A percentile compares a stretch with the other conserved stretches of the same genome.
phyloP scores from a whole-genome alignment of 2,329 filamentous ascomycete genomes.

The Arthrinium phaeospermum region DNA sequence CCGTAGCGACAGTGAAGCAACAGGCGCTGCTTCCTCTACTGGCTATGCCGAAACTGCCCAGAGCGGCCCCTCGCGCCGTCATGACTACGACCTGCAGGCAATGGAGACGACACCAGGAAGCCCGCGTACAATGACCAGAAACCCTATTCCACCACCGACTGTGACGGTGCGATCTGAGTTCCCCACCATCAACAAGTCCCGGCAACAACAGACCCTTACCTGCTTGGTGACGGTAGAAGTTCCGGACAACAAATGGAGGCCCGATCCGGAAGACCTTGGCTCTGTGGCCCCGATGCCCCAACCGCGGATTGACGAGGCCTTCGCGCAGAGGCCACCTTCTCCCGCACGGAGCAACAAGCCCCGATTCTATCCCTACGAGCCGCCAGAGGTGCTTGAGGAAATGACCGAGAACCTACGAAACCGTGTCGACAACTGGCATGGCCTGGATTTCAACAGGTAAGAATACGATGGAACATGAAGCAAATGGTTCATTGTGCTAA shows the following conservation, averaged over 20 bases:
- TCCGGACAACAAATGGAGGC: slow-evolving; percentile 87
- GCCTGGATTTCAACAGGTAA: slow-evolving; percentile 84
- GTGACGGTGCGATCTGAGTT: slow-evolving; percentile 98
- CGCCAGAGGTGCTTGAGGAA: slow-evolving; percentile 77
- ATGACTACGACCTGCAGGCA: slow-evolving; percentile 95
- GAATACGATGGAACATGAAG: slow-evolving; percentile 29
- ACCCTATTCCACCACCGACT: slow-evolving; percentile 86
- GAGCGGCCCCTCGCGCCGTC: slow-evolving; percentile 72
- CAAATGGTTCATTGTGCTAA: slow-evolving; percentile 11
- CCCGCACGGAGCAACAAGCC: slow-evolving; percentile 60
- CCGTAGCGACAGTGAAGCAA: slow-evolving; percentile 80
- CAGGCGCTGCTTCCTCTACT: slow-evolving; percentile 74
- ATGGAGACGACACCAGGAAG: slow-evolving; percentile 87
- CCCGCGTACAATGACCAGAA: slow-evolving; percentile 74
- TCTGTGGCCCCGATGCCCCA: slow-evolving; percentile 51
- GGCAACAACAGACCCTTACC: slow-evolving; percentile 92
- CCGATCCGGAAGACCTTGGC: slow-evolving; percentile 81
- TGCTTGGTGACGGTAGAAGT: slow-evolving; percentile 95
- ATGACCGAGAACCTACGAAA: slow-evolving; percentile 83
- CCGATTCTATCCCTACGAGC: slow-evolving; percentile 74
- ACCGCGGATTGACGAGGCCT: slow-evolving; percentile 58
- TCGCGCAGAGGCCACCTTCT: slow-evolving; percentile 61
- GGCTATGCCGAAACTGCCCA: slow-evolving; percentile 81
- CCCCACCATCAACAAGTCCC: slow-evolving; percentile 87
- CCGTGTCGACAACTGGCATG: slow-evolving; percentile 99